Evolutionary conservation across 768 basidiomycete genomes (phyloP), one percentile per base, ranked within the genome.

Genomic region (Asterophora lycoperdoides): DNA sequence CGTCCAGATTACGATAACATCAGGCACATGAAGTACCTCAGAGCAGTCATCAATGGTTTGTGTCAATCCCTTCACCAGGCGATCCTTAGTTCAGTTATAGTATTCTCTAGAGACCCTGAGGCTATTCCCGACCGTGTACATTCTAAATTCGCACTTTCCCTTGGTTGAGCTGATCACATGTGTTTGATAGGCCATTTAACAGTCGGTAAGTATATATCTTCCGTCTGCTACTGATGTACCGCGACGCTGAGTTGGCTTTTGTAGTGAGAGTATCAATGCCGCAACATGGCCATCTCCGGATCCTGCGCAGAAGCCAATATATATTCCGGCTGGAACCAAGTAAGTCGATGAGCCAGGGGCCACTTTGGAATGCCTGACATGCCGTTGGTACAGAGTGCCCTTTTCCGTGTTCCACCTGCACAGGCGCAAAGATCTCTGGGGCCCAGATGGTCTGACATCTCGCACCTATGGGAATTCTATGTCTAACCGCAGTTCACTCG

Each of bases 341-440:
- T 70, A 60, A 34, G 68, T 64, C 36, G 23, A 23, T 23, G 23
- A 23, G 23, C 23, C n/a, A n/a, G n/a, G n/a, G n/a, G n/a, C 23
- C 23, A 23, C 23, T 23, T 23, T 23, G 23, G 23, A 23, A 23
- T 23, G 23, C 23, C 23, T 23, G 6, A 3, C 6, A 3, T 3
- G 6, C 14, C 5, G 8, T 10, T 15, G 23, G 23, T 23, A 11
- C 53, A 79, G 76, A 43, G 60, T 70, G 4, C 51, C 67, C 0
- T 85, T 82, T 56, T 81, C 81, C 5, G 77, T 83, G 8, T 72
- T 84, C 49, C 54, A 79, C 52, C 84, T 85, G 82, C 84, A 87
- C 32, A 68, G 84, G 32, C 71, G 82, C 41, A 76, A 69, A 41
- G 81, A 83, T 46, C 73, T 83, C 1, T 88, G 84, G 84, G 84